Conservation (phyloP, 75 land plant species). For the Sequoia sempervirens region DNA sequence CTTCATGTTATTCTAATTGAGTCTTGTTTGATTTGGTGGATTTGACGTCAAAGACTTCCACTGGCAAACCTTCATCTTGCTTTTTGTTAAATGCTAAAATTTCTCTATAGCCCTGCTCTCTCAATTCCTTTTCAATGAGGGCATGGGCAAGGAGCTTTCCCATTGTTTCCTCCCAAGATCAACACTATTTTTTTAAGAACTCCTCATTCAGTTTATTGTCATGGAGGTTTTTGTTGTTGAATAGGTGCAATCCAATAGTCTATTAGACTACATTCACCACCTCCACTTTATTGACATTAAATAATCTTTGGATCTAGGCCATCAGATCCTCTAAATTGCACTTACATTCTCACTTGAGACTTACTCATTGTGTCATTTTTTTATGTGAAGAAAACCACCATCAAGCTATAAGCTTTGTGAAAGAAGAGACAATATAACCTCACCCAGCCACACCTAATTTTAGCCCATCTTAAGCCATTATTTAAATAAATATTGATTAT, state of each 20-base stretch:
- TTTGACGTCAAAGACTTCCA: not conserved
- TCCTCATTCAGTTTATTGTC: not conserved
- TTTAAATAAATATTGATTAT: too few relatives aligned
- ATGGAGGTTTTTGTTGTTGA: not conserved
- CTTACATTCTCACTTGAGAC: not conserved
- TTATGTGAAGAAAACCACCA: too few relatives aligned
- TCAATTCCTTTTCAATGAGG: too few relatives aligned
- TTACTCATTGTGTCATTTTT: not conserved
- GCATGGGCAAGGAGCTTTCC: not conserved
- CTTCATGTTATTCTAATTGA: not conserved
- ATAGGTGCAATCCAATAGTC: not conserved
- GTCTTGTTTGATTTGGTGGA: not conserved
- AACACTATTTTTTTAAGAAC: too few relatives aligned
- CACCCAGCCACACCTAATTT: too few relatives aligned
- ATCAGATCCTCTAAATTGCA: too few relatives aligned
- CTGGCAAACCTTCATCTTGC: not conserved
- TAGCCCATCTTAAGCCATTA: too few relatives aligned
- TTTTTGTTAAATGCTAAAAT: too few relatives aligned
- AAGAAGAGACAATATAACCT: not conserved
- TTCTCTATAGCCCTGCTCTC: not conserved
- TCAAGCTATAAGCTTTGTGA: too few relatives aligned
- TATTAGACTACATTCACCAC: not conserved
- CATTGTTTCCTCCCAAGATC: not conserved
- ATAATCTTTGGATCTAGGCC: not conserved
- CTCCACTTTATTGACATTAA: not conserved